Evolutionary conservation across 2,329 filamentous ascomycete genomes (phyloP), one percentile per base, ranked within the genome.

Genomic region (Orbilia quercus): DNA sequence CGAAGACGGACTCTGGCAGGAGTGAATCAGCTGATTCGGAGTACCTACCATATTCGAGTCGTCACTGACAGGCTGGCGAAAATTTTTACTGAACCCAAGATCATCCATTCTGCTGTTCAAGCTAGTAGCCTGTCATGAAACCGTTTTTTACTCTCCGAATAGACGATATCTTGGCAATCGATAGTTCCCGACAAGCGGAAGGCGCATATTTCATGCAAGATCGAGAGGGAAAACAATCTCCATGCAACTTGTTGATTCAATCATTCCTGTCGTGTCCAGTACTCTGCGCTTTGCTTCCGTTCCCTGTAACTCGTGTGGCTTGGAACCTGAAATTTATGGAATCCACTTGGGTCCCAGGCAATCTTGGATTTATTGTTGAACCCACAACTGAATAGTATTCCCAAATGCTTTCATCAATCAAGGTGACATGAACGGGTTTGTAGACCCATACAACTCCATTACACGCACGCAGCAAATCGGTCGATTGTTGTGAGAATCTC

Each of bases 161-260:
- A 45, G 47, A 42, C 51, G 44, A 38, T 23, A 66, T 23, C 51
- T 58, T 67, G 63, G 63, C 53, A 23, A 51, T 34, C 36, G 44
- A 55, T 57, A 28, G 38, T 18, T n/a, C 9, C 20, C 53, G 53
- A 42, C 34, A 57, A 42, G 34, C 34, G 28, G 53, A 44, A 55
- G 53, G 53, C 36, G 18, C 20, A 14, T 34, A 18, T 18, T 6
- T 3, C 48, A 22, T 11, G n/a, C 5, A 14, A 5, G 16, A 42
- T 47, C 20, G 9, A 47, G 44, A 47, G 6, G 16, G 12, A 14
- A 31, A 6, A 11, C 2, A 22, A 45, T 20, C 16, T 20, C 18
- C 42, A 22, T 45, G 42, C n/a, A n/a, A n/a, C 9, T 9, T 20
- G n/a, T 18, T 4, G 42, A 28, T 14, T 31, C 28, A 9, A 14